These are phyloP conservation scores for Luvunga scandens DNA, from an alignment of 345 rosid genomes.

Conservation along the genomic window DNA sequence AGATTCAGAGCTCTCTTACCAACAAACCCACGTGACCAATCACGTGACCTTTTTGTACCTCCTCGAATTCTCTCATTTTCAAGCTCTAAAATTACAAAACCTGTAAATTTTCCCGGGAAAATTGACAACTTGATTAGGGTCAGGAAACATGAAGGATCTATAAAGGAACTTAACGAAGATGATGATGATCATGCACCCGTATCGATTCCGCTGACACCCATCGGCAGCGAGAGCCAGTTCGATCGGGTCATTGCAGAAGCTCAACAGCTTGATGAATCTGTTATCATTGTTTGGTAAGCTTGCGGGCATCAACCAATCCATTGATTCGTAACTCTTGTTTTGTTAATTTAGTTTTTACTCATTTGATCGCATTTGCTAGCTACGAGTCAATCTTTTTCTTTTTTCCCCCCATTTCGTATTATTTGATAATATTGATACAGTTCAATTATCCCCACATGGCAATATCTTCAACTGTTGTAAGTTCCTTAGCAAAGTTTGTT, in stretches of 20 bases:
- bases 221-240: slow-evolving; percentile 64
- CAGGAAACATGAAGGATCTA: slow-evolving; percentile 25
- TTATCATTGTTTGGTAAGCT: slow-evolving; percentile 67
- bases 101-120: slow-evolving; percentile 17
- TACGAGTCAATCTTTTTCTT: background rate
- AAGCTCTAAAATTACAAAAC: slow-evolving; percentile 14
- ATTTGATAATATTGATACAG: background rate
- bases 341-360: background rate
- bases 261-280: slow-evolving; percentile 55
- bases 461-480: background rate
- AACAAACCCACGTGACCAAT: slow-evolving; percentile 18
- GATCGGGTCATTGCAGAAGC: slow-evolving; percentile 79
- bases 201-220: slow-evolving; percentile 49
- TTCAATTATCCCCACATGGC: background rate
- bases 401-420: no score
- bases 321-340: background rate
- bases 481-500: background rate
- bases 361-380: background rate
- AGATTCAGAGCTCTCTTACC: slow-evolving; percentile 21
- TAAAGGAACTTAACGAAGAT: slow-evolving; percentile 58
- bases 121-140: slow-evolving; percentile 19
- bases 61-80: slow-evolving; percentile 13
- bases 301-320: background rate
- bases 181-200: slow-evolving; percentile 73
- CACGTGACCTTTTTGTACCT: slow-evolving; percentile 15